Evolutionary conservation across 2,329 filamentous ascomycete species (phyloP).

Genomic region (Kalmusia sp.): DNA sequence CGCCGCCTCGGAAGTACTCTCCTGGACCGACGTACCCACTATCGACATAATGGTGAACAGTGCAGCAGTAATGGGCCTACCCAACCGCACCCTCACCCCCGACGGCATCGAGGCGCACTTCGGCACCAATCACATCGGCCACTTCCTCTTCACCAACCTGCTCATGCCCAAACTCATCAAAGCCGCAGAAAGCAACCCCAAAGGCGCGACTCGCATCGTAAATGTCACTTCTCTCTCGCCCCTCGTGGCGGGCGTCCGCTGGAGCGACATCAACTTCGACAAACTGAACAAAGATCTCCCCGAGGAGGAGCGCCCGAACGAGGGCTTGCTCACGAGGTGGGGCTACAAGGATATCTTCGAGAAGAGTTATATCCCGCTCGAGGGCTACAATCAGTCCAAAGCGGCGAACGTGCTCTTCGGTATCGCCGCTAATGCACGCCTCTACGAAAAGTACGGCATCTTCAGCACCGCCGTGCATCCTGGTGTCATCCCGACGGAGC

Average conservation of each 20-base stretch:
- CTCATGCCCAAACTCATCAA: constrained; percentile 45
- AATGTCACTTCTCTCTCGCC: constrained; percentile 6
- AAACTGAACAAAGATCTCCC: constrained; percentile 6
- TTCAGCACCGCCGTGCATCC: constrained; percentile 4
- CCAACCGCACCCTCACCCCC: constrained; percentile 29
- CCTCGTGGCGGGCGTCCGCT: constrained; percentile 9
- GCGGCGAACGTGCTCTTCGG: constrained; percentile 17
- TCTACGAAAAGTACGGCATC: constrained; percentile 6
- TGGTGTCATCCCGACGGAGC: constrained; percentile 3
- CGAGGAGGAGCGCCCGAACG: constrained; percentile 4
- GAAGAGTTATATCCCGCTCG: constrained; percentile 6
- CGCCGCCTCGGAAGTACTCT: constrained; percentile 32
- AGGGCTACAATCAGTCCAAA: constrained; percentile 21
- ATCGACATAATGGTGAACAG: constrained; percentile 50
- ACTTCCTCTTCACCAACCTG: constrained; percentile 50
- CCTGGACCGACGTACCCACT: constrained; percentile 24
- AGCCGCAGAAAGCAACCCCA: constrained; percentile 32
- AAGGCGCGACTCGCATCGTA: constrained; percentile 10
- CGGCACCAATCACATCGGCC: constrained; percentile 51
- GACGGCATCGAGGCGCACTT: constrained; percentile 45
- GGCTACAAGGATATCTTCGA: neutral
- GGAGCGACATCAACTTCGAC: constrained; percentile 14
- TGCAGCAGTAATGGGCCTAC: constrained; percentile 40
- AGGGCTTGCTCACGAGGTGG: neutral
- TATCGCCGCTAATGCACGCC: neutral